Evolutionary conservation across 2,329 filamentous ascomycete species (phyloP), one percentile per base, ranked within the genome.

Genomic region (Zymoseptoria ardabiliae): DNA sequence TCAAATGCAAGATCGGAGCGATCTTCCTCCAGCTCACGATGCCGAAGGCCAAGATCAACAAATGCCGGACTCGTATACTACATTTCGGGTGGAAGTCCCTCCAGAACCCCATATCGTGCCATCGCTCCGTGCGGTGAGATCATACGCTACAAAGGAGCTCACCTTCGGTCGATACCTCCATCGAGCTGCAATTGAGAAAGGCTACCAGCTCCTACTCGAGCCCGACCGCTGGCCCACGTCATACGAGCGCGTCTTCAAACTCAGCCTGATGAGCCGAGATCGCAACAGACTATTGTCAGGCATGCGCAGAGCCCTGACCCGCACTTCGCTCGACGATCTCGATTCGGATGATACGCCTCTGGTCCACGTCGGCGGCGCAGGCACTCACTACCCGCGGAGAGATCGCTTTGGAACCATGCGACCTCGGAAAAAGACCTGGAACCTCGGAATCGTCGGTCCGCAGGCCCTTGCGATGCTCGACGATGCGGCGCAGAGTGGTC

Each of bases 131-230:
- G 53, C 61, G 20, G 81, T 83, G 0, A 75, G 71, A 21, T 85
- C 84, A 0, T 86, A 86, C 69, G 79, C 84, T 9, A 81, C 82
- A 58, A 78, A 83, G 23, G 89, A 92, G 70, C 75, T 78, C 1
- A 85, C 81, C 0, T 92, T 95, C 65, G 85, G 85, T 10, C 83
- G 89, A 7, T 81, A 87, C 4, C 76, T 95, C 4, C 87, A 90
- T 54, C 83, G 90, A 50, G 79, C 79, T 56, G 79, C 84, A 2
- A 66, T 86, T 0, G 89, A 95, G 72, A 74, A 78, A 21, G 88
- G 81, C 0, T 82, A 85, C 58, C 74, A 77, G 2, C 73, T 92
- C 1, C 77, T 89, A 2, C 71, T 56, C 53, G 78, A 63, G 79
- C 82, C 53, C 77, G 81, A 0, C 59, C 71, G 45, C 61, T 69